Evolutionary conservation across 768 basidiomycete species (phyloP).

Genomic region (Chalciporus piperatus): DNA sequence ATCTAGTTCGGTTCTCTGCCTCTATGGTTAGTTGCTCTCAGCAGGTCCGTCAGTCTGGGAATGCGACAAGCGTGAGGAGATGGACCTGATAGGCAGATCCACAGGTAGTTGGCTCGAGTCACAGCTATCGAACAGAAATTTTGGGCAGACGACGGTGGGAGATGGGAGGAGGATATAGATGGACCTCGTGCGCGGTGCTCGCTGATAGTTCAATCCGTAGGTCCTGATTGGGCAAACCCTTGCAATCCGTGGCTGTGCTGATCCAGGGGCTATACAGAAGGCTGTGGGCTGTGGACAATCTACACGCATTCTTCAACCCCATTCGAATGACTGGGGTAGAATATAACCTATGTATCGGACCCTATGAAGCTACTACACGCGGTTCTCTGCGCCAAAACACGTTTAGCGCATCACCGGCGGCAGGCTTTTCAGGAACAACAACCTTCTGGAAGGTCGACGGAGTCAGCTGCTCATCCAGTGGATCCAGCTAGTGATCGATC

Average conservation of each 20-base stretch:
- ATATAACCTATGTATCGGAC: neutral
- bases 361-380: neutral
- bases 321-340: neutral
- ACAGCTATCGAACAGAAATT: slow-evolving; percentile 1
- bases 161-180: slow-evolving; percentile 18
- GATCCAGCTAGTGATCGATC: no score
- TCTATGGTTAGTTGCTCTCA: neutral
- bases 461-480: neutral
- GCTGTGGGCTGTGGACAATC: neutral
- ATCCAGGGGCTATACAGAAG: neutral
- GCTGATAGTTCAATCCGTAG: neutral
- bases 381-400: neutral
- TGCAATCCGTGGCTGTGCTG: slow-evolving; percentile 25
- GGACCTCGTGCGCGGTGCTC: neutral
- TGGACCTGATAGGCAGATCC: slow-evolving; percentile 10
- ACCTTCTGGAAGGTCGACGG: neutral
- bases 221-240: slow-evolving; percentile 5
- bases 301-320: neutral
- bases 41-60: neutral
- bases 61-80: neutral
- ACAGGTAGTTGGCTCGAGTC: slow-evolving; percentile 17
- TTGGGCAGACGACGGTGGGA: slow-evolving; percentile 11
- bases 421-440: neutral
- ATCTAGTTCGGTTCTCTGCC: slow-evolving; percentile 1
- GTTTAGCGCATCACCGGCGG: neutral